Conservation (phyloP, 495 filamentous ascomycete genomes). For the Aspergillus bertholletiae region DNA sequence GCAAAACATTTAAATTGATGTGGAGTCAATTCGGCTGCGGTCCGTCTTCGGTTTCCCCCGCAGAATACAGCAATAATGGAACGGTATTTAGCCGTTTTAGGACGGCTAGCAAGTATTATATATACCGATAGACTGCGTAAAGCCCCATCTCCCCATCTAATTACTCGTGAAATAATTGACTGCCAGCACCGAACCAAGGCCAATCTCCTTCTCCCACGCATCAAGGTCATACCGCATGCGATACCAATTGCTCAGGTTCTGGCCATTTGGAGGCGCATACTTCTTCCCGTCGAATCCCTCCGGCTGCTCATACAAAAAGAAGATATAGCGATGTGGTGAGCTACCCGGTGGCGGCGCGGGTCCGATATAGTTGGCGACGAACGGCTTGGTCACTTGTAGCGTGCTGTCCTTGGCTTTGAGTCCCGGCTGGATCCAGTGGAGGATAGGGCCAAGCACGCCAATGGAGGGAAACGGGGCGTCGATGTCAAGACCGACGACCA, state of each 20-base stretch:
- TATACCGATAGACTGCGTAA: too few relatives aligned
- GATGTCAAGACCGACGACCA: slow-evolving; percentile 12
- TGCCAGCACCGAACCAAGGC: slow-evolving; percentile 46
- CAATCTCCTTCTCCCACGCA: slow-evolving; percentile 41
- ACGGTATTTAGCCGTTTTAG: too few relatives aligned
- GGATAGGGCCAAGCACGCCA: slow-evolving; percentile 26
- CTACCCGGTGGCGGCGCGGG: slow-evolving; percentile 50
- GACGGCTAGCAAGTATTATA: too few relatives aligned
- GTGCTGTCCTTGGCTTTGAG: slow-evolving; percentile 21
- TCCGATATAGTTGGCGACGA: slow-evolving; percentile 45
- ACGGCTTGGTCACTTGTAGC: slow-evolving; percentile 19
- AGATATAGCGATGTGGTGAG: slow-evolving; percentile 53
- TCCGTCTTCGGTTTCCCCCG: too few relatives aligned
- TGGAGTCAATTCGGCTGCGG: too few relatives aligned
- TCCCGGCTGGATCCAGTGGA: slow-evolving; percentile 51
- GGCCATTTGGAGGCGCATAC: slow-evolving; percentile 39
- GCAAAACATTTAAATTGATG: too few relatives aligned
- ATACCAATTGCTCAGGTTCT: slow-evolving; percentile 32
- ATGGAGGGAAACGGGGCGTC: slow-evolving; percentile 13
- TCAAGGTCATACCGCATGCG: slow-evolving; percentile 53
- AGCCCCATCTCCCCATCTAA: too few relatives aligned
- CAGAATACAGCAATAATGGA: too few relatives aligned
- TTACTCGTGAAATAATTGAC: slow-evolving; percentile 52
- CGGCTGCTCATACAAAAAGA: slow-evolving; percentile 57
- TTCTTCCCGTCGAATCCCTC: slow-evolving; percentile 40